These are phyloP conservation scores for Pichia deserticola DNA, from an alignment of 805 yeast genomes.

Conservation along the genomic window DNA sequence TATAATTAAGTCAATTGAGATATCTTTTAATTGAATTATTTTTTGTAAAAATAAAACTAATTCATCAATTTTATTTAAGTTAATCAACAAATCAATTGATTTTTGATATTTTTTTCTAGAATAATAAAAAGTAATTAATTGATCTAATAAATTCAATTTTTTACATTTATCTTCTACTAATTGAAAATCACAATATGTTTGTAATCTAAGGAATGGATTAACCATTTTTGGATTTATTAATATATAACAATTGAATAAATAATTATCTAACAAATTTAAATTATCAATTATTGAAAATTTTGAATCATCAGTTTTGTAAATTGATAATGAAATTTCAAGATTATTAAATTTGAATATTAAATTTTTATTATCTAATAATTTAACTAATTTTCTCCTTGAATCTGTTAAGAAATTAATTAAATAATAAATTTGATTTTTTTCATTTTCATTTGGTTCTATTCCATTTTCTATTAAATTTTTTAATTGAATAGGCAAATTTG, in stretches of 20 bases:
- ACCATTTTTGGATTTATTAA: slow-evolving; percentile 62
- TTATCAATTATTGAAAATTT: slow-evolving; percentile 25
- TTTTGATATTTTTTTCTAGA: slow-evolving; percentile 54
- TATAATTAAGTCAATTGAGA: slow-evolving; percentile 47
- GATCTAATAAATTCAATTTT: slow-evolving; percentile 45
- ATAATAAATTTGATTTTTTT: slow-evolving; percentile 19
- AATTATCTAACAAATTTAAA: slow-evolving; percentile 56
- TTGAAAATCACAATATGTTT: slow-evolving; percentile 63
- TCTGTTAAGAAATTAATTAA: slow-evolving; percentile 45
- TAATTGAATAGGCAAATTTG: slow-evolving; percentile 34
- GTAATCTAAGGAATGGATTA: slow-evolving; percentile 74
- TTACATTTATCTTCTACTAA: slow-evolving; percentile 51
- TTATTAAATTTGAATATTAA: slow-evolving; percentile 40
- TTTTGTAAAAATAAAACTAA: slow-evolving; percentile 42
- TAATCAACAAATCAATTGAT: slow-evolving; percentile 56
- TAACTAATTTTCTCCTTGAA: slow-evolving; percentile 40
- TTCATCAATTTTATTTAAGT: slow-evolving; percentile 14
- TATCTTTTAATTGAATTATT: slow-evolving; percentile 31
- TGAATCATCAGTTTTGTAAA: slow-evolving; percentile 24
- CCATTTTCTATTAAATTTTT: not conserved
- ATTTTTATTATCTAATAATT: slow-evolving; percentile 31
- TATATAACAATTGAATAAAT: slow-evolving; percentile 68
- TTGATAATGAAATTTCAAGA: slow-evolving; percentile 33
- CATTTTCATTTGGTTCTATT: not conserved
- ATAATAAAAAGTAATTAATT: slow-evolving; percentile 70